These are phyloP conservation scores for Aureobasidium namibiae DNA, from an alignment of 2,329 filamentous ascomycete genomes.

Conservation along the genomic window DNA sequence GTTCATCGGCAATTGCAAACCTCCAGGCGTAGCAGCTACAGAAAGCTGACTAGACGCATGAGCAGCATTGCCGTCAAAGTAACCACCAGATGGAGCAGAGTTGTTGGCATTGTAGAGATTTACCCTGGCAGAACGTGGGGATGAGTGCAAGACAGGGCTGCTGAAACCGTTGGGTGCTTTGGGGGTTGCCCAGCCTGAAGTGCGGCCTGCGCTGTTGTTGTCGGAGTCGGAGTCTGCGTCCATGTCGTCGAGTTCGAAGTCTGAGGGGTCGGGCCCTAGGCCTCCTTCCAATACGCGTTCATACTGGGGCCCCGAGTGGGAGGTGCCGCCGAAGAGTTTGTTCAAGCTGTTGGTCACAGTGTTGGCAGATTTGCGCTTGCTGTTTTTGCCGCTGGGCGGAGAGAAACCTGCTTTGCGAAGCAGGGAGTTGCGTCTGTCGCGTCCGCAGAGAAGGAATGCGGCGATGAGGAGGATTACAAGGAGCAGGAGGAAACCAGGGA, in stretches of 20 bases:
- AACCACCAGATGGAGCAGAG: background rate
- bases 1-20: background rate
- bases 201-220: slow-evolving; percentile 48
- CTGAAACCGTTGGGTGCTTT: slow-evolving; percentile 38
- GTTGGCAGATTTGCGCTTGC: slow-evolving; percentile 38
- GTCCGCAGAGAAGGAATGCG: slow-evolving; percentile 67
- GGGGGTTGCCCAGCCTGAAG: slow-evolving; percentile 62
- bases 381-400: slow-evolving; percentile 32
- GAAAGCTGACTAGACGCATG: background rate
- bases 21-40: background rate
- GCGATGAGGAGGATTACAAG: slow-evolving; percentile 62
- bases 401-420: slow-evolving; percentile 45
- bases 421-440: slow-evolving; percentile 58
- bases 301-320: slow-evolving; percentile 45
- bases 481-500: slow-evolving; percentile 70
- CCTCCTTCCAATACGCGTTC: slow-evolving; percentile 75
- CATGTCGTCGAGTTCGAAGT: slow-evolving; percentile 69
- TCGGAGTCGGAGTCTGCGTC: slow-evolving; percentile 5
- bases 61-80: background rate
- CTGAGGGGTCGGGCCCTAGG: slow-evolving; percentile 32
- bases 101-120: slow-evolving; percentile 25
- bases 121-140: slow-evolving; percentile 5
- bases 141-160: slow-evolving; percentile 12
- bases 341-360: slow-evolving; percentile 22
- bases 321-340: slow-evolving; percentile 59